A percentile compares a stretch with the other conserved stretches of the same genome.
Conservation (phyloP, 495 filamentous ascomycete genomes). For the Penicillium odoratum region DNA sequence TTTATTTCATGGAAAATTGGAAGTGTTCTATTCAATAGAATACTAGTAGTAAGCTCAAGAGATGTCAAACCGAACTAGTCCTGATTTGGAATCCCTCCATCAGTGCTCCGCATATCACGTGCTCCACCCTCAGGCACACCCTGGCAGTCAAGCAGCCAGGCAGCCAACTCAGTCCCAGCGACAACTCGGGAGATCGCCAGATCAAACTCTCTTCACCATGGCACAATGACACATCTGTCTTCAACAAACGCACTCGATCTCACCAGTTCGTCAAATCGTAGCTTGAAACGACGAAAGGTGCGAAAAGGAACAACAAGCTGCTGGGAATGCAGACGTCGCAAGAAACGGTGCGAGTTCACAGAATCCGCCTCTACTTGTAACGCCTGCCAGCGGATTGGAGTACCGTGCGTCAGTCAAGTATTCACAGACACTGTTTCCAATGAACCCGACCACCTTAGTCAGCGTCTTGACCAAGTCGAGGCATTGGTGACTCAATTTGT, state of each 20-base stretch:
- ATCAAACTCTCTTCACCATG: neutral
- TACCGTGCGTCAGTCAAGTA: slow-evolving; percentile 27
- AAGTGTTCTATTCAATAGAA: too few species aligned
- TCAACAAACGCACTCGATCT: neutral
- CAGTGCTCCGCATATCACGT: too few species aligned
- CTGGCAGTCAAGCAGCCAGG: too few species aligned
- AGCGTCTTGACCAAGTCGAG: slow-evolving; percentile 26
- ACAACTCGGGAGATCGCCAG: too few species aligned
- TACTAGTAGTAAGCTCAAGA: too few species aligned
- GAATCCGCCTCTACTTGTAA: slow-evolving; percentile 31
- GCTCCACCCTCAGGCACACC: too few species aligned
- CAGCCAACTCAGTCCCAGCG: too few species aligned
- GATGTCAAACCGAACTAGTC: too few species aligned
- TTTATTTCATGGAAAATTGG: too few species aligned
- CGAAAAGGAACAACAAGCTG: slow-evolving; percentile 41
- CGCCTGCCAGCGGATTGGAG: slow-evolving; percentile 35
- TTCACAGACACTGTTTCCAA: slow-evolving; percentile 4
- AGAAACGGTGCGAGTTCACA: slow-evolving; percentile 35
- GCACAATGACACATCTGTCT: neutral
- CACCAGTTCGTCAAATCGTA: neutral
- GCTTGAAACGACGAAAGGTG: slow-evolving; percentile 20
- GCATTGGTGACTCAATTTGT: slow-evolving; percentile 20
- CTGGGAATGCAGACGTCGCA: slow-evolving; percentile 43
- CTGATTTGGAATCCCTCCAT: too few species aligned
- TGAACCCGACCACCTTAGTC: slow-evolving; percentile 5